These are phyloP conservation scores for Misopates orontium DNA, from an alignment of 257 asterid genomes.

Conservation along the genomic window DNA sequence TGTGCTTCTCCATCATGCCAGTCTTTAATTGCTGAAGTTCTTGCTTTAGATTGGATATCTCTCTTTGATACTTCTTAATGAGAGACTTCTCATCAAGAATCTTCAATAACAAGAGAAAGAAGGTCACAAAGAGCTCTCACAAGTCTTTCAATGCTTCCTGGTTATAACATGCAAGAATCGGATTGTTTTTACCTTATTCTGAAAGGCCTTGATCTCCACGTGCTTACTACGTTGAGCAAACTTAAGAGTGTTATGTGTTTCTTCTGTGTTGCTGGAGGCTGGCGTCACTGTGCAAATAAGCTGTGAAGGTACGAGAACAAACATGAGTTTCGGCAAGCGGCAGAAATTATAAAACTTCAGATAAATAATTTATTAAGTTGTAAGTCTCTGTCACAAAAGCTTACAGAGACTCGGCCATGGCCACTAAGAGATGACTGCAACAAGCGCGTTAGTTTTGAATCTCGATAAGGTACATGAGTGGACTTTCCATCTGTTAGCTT, in stretches of 20 bases:
- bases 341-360: constrained; percentile 14
- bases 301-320: constrained; percentile 44
- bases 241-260: constrained; percentile 80
- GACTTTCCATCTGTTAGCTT: constrained; percentile 81
- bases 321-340: constrained; percentile 29
- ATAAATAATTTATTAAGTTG: constrained; percentile 16
- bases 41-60: constrained; percentile 71
- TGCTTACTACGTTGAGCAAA: constrained; percentile 81
- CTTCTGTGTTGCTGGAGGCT: constrained; percentile 77
- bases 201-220: constrained; percentile 70
- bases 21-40: constrained; percentile 76
- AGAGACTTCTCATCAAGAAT: constrained; percentile 89
- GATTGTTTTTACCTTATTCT: constrained; percentile 52
- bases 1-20: constrained; percentile 74
- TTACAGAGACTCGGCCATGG: constrained; percentile 77
- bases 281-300: constrained; percentile 88
- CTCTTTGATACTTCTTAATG: constrained; percentile 81
- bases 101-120: constrained; percentile 35
- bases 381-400: constrained; percentile 34
- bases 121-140: constrained; percentile 20
- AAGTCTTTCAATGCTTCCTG: constrained; percentile 7
- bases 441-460: constrained; percentile 81
- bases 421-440: constrained; percentile 89
- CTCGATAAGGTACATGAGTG: constrained; percentile 81
- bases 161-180: constrained; percentile 2